Conservation (phyloP, 2,329 filamentous ascomycete species). For the Leptographium lundbergii region DNA sequence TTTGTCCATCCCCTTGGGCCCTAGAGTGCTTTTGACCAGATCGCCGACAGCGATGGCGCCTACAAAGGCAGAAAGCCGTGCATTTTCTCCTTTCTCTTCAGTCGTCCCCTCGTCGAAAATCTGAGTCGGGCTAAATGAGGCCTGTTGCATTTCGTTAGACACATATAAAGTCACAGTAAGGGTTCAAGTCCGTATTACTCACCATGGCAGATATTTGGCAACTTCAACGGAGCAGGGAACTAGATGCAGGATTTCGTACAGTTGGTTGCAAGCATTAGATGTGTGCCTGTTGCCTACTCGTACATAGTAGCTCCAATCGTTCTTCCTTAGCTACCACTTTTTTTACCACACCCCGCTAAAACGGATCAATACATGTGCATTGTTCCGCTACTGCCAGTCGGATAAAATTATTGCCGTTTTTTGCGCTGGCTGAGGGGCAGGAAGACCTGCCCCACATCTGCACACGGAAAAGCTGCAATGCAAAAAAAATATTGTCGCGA, state of each 20-base stretch:
- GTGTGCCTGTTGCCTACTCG: background rate
- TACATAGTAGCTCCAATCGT: background rate
- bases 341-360: background rate
- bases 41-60: conserved; percentile 97
- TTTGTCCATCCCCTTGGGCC: conserved; percentile 98
- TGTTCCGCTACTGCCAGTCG: background rate
- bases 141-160: conserved; percentile 12
- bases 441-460: conserved; percentile 8
- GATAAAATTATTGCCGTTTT: background rate
- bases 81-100: conserved; percentile 98
- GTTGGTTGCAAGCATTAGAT: background rate
- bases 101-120: conserved; percentile 96
- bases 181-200: background rate
- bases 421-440: background rate
- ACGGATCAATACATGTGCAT: background rate
- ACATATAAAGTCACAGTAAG: background rate
- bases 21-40: conserved; percentile 91
- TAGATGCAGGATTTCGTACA: background rate
- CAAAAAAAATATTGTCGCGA: conserved; percentile 8
- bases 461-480: conserved; percentile 3
- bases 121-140: conserved; percentile 77
- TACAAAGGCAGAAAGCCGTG: conserved; percentile 93
- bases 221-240: background rate
- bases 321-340: conserved; percentile 1
- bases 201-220: background rate